These are phyloP conservation scores for Acacia pycnantha DNA, from an alignment of 331 rosid species.

Conservation along the genomic window DNA sequence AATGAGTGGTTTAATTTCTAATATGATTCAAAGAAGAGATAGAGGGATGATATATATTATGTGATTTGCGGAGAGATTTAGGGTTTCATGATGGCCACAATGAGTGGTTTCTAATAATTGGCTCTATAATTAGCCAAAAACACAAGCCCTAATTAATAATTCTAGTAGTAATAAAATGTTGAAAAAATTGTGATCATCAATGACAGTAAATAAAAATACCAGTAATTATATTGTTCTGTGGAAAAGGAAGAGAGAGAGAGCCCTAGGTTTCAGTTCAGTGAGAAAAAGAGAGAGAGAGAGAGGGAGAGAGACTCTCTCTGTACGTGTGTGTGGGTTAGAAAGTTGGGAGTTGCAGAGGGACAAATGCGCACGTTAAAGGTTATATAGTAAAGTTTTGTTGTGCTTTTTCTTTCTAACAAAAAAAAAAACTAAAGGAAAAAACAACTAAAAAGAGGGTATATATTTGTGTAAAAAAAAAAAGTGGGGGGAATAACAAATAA, in stretches of 20 bases:
- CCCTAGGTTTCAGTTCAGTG: conserved; percentile 50
- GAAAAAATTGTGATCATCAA: conserved; percentile 30
- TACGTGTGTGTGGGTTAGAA: conserved; percentile 42
- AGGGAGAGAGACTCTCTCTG: not conserved
- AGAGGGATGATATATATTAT: conserved; percentile 27
- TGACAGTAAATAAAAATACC: conserved; percentile 22
- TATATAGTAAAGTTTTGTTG: conserved; percentile 20
- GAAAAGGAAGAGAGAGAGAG: not conserved
- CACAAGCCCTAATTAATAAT: conserved; percentile 26
- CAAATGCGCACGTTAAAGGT: conserved; percentile 62
- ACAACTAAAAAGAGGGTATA: conserved; percentile 25
- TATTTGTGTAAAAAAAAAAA: conserved; percentile 36
- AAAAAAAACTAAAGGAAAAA: conserved; percentile 20
- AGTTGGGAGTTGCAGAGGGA: conserved; percentile 60
- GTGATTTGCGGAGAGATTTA: conserved; percentile 58
- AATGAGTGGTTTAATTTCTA: too few relatives aligned
- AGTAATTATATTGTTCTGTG: not conserved
- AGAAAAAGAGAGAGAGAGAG: not conserved
- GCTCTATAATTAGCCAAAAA: conserved; percentile 27
- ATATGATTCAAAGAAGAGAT: not conserved
- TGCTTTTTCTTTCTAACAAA: conserved; percentile 15
- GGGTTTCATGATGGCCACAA: conserved; percentile 48
- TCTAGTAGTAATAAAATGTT: conserved; percentile 27
- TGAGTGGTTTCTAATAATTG: conserved; percentile 51
- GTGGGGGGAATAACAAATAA: conserved; percentile 25